phyloP scores from a whole-genome alignment of 164 flowering plant species.

The Stephania japonica region DNA sequence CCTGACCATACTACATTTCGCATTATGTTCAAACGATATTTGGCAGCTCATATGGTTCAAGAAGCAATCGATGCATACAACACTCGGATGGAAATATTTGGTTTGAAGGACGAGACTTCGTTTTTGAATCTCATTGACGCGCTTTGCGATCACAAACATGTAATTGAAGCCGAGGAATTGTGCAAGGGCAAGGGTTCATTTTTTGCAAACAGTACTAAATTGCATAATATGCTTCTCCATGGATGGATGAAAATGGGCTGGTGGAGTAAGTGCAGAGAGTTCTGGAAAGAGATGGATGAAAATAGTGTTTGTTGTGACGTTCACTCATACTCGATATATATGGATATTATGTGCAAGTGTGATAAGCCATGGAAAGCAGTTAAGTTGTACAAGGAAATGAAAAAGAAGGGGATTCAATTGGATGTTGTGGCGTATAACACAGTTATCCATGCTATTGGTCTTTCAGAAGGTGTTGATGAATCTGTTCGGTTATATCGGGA shows the following conservation, averaged over 20 bases:
- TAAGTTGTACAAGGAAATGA: conserved; percentile 80
- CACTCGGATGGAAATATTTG: conserved; percentile 34
- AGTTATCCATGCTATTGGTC: conserved; percentile 61
- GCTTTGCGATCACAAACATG: conserved; percentile 87
- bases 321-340: conserved; percentile 77
- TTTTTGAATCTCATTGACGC: conserved; percentile 69
- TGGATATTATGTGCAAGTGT: conserved; percentile 74
- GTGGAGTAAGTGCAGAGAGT: conserved; percentile 86
- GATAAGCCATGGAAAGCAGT: conserved; percentile 88
- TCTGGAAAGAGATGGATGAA: conserved; percentile 86
- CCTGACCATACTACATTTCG: conserved; percentile 72
- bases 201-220: conserved; percentile 32
- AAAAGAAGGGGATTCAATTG: conserved; percentile 49
- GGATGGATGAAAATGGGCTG: conserved; percentile 82
- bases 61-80: conserved; percentile 54
- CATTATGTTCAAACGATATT: conserved; percentile 69
- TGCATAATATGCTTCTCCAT: conserved; percentile 67
- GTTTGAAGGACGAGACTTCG: conserved; percentile 59
- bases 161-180: conserved; percentile 77
- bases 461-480: conserved; percentile 65
- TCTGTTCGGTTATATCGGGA: conserved; percentile 48
- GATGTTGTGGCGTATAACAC: conserved; percentile 84
- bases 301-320: conserved; percentile 54
- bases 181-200: conserved; percentile 28
- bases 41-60: conserved; percentile 56